Evolutionary conservation across 179 eudicot species (phyloP).

Genomic region (Spergularia azorica): DNA sequence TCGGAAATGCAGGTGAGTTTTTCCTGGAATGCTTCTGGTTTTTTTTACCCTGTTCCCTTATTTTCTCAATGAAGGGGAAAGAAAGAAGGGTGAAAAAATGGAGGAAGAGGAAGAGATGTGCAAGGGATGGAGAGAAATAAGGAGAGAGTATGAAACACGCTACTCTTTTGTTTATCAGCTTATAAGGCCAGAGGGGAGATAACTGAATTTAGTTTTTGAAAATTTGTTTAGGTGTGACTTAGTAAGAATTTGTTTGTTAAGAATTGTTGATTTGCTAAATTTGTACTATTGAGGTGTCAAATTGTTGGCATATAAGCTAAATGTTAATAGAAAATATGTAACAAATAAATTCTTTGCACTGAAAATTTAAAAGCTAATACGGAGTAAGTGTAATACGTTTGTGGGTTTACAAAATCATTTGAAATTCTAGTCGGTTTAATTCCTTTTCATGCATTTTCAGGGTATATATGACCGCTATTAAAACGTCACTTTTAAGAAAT

Average conservation of each 20-base stretch:
- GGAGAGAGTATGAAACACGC: neutral
- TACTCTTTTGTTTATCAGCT: neutral
- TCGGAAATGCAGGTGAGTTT: conserved; percentile 45
- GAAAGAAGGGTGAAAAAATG: conserved; percentile 8
- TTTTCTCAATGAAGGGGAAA: conserved; percentile 27
- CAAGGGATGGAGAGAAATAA: conserved; percentile 25
- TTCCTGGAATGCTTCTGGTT: conserved; percentile 28
- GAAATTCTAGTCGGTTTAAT: too few relatives aligned
- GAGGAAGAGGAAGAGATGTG: neutral
- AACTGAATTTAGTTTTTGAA: conserved; percentile 2
- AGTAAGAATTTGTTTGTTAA: conserved; percentile 18
- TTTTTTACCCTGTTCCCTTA: conserved; percentile 24
- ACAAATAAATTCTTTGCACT: too few relatives aligned
- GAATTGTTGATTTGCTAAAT: conserved; percentile 24
- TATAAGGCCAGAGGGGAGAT: neutral
- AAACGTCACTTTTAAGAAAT: too few relatives aligned
- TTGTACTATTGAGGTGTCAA: conserved; percentile 22
- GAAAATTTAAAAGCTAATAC: too few relatives aligned
- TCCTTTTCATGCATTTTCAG: too few relatives aligned
- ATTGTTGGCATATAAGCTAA: neutral
- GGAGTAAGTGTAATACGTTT: too few relatives aligned
- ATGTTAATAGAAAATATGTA: too few relatives aligned
- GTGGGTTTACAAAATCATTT: too few relatives aligned
- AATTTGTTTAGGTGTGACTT: neutral
- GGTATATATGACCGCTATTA: too few relatives aligned